These are phyloP conservation scores for Quercus bicolor DNA, from an alignment of 306 rosid species.

Conservation along the genomic window DNA sequence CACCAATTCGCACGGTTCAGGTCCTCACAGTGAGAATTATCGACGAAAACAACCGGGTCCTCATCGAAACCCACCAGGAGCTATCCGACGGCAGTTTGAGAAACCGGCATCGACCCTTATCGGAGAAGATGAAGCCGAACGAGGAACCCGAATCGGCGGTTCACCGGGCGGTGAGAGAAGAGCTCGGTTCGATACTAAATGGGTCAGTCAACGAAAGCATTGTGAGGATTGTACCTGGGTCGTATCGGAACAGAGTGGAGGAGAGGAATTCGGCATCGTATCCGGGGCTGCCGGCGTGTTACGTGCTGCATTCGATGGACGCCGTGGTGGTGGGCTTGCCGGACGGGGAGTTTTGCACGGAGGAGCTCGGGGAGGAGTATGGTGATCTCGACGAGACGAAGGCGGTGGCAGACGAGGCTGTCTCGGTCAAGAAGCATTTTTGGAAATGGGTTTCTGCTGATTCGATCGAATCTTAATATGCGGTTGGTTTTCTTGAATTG, in stretches of 20 bases:
- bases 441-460: slow-evolving; percentile 90
- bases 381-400: slow-evolving; percentile 27
- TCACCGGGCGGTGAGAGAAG: slow-evolving; percentile 67
- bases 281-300: slow-evolving; percentile 91
- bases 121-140: slow-evolving; percentile 91
- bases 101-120: slow-evolving; percentile 67
- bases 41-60: slow-evolving; percentile 32
- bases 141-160: slow-evolving; percentile 81
- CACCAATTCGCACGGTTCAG: slow-evolving; percentile 86
- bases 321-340: slow-evolving; percentile 78
- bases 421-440: slow-evolving; percentile 83
- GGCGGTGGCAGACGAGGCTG: slow-evolving; percentile 47
- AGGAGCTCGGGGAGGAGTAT: slow-evolving; percentile 62
- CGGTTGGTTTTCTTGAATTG: background rate
- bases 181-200: slow-evolving; percentile 64
- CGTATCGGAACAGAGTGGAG: slow-evolving; percentile 72
- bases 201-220: slow-evolving; percentile 11
- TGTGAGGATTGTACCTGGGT: slow-evolving; percentile 61
- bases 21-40: slow-evolving; percentile 58
- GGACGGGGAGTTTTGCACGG: slow-evolving; percentile 71
- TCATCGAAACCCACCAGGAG: slow-evolving; percentile 74
- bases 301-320: slow-evolving; percentile 68
- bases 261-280: slow-evolving; percentile 75
- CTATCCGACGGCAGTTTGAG: slow-evolving; percentile 66
- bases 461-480: slow-evolving; percentile 37